Base-by-base conservation (phyloP, 2,329 filamentous ascomycete species). In the Fusarium transvaalense region DNA sequence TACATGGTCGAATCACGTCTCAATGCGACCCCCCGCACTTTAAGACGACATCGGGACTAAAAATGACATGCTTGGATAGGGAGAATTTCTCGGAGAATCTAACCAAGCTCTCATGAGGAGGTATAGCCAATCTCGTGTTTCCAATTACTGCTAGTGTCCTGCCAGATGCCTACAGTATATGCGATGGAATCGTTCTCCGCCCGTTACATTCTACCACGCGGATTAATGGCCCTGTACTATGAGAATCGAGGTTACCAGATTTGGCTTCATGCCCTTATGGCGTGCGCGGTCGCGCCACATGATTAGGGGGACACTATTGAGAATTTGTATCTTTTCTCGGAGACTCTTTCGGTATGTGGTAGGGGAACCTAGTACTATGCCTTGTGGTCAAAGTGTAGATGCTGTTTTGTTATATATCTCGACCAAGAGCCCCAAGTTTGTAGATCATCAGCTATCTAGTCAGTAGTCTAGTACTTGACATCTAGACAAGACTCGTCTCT, bases 31-130 rank as follows among this genome's bases (percentile, higher is more conserved):
- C 69, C 53, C 50, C 43, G 54, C 61, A 50, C 23, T 38, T 51
- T 51, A 78, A 75, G 69, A 78, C 79, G 61, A 76, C 74, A 74
- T 76, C 68, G 58, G 50, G 66, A 53, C 71, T 64, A 69, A 48
- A 32, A 51, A 51, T 76, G 66, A 29, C 71, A 75, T 71, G 68
- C 56, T 46, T 27, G 23, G 19, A 10, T 5, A 25, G 47, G 75
- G 75, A 77, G 74, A 77, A 77, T 75, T 69, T 77, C 59, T 76
- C 75, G 75, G 75, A 62, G 59, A 76, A 64, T 53, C 60, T 45
- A 63, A 38, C 39, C 56, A 50, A 69, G 68, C 69, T 55, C 4
- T 54, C 38, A 61, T n/a, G 12, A 37, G 21, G 46, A 46, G 45
- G 9, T n/a, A 21, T 32, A 35, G 31, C 61, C 61, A 64, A 64